Conservation (phyloP, 441 rosid species). For the Corymbia citriodora region DNA sequence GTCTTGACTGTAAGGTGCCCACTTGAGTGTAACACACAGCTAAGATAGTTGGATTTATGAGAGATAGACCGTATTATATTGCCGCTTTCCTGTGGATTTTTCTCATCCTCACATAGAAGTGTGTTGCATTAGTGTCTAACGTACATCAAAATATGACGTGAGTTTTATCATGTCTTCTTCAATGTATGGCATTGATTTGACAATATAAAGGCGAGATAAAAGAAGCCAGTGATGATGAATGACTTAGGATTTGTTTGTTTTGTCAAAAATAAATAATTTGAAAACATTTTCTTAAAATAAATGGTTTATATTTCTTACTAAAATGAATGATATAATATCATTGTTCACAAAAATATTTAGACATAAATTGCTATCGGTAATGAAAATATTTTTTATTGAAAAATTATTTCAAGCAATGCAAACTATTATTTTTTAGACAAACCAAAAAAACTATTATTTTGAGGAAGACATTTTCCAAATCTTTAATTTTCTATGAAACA, state of each 20-base stretch:
- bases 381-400: rapidly evolving
- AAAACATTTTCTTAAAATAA: too few species aligned
- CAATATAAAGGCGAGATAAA: neutral
- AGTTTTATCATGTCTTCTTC: neutral
- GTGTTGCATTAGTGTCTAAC: neutral
- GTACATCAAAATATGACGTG: neutral
- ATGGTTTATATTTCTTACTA: too few species aligned
- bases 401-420: neutral
- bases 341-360: too few species aligned
- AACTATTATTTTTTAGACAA: too few species aligned
- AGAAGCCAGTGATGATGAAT: neutral
- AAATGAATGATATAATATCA: too few species aligned
- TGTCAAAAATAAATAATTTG: rapidly evolving
- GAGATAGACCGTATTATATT: neutral
- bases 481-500: rapidly evolving
- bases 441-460: too few species aligned
- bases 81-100: neutral
- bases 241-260: rapidly evolving
- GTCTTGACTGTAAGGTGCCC: neutral
- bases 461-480: neutral
- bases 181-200: neutral
- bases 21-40: neutral
- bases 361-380: too few species aligned
- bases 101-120: neutral
- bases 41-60: neutral